Percentiles rank a stretch among this genome's conserved stretches.
Evolutionary conservation across 176 grass and related monocot species (phyloP).

Genomic region (Aegilops umbellulata): DNA sequence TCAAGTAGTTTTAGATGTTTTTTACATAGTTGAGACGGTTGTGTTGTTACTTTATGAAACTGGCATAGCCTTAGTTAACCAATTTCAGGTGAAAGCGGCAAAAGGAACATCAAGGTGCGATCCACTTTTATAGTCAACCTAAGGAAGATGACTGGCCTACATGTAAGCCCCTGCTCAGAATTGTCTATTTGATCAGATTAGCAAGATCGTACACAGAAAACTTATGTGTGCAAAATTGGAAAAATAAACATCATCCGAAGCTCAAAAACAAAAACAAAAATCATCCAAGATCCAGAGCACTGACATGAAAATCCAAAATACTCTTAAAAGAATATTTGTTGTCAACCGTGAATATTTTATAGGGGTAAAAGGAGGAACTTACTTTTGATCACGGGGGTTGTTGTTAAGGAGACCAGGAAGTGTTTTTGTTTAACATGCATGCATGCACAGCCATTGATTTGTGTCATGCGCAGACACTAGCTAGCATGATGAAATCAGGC

Average conservation of each 20-base stretch:
- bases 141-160: conserved; percentile 53
- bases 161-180: conserved; percentile 27
- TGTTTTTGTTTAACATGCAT: background rate
- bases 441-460: background rate
- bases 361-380: background rate
- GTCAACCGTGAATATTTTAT: background rate
- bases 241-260: background rate
- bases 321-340: background rate
- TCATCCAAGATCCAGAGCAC: background rate
- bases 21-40: background rate
- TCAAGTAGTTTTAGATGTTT: background rate
- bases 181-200: background rate
- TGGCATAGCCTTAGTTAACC: background rate
- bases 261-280: background rate
- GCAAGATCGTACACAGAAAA: background rate
- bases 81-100: conserved; percentile 35
- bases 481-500: conserved; percentile 57
- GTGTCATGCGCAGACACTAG: conserved; percentile 29
- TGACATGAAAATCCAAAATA: background rate
- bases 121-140: conserved; percentile 70
- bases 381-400: background rate
- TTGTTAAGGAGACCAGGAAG: background rate
- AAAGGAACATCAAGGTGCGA: conserved; percentile 42
- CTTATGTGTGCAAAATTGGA: background rate
- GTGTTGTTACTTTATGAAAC: background rate